Percentiles rank a stretch among this genome's conserved stretches.
Evolutionary conservation across 2,329 filamentous ascomycete genomes (phyloP).

Genomic region (Fusarium avenaceum): DNA sequence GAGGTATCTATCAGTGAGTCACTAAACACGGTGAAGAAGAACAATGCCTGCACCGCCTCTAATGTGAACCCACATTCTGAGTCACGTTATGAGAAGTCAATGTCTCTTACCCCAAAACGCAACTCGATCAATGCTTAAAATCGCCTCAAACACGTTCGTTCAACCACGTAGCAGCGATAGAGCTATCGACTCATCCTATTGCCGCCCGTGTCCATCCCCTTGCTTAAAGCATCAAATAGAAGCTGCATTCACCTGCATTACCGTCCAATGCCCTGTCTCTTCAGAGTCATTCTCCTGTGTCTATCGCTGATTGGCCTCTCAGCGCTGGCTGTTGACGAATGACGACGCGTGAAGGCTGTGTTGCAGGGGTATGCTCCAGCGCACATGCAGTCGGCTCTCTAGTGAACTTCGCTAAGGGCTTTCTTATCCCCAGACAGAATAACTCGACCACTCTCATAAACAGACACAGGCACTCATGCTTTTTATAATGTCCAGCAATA

Average conservation of each 20-base stretch:
- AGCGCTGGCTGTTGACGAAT: slow-evolving; percentile 27
- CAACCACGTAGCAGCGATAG: slow-evolving; percentile 9
- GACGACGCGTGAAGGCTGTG: slow-evolving; percentile 16
- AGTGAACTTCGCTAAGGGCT: slow-evolving; percentile 31
- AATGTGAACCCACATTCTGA: too few species aligned
- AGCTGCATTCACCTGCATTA: slow-evolving; percentile 17
- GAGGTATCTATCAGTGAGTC: background rate
- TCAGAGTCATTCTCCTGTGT: slow-evolving; percentile 23
- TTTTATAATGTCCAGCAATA: background rate
- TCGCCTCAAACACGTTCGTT: slow-evolving; percentile 25
- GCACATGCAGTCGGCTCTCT: slow-evolving; percentile 27
- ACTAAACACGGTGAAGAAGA: background rate
- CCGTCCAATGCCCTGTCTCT: slow-evolving; percentile 23
- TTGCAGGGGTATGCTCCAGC: slow-evolving; percentile 18
- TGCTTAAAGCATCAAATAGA: slow-evolving; percentile 12
- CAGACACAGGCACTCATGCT: accelerated
- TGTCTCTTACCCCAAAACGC: slow-evolving; percentile 17
- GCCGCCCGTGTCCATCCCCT: slow-evolving; percentile 15
- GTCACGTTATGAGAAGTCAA: slow-evolving; percentile 14
- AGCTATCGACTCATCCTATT: slow-evolving; percentile 6
- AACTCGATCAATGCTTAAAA: slow-evolving; percentile 15
- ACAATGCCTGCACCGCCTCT: too few species aligned
- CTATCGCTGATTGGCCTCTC: slow-evolving; percentile 26
- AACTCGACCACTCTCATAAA: background rate
- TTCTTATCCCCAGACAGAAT: slow-evolving; percentile 4